Base-by-base conservation (phyloP, 2,329 filamentous ascomycete species). In the Lasiodiplodia gonubiensis region DNA sequence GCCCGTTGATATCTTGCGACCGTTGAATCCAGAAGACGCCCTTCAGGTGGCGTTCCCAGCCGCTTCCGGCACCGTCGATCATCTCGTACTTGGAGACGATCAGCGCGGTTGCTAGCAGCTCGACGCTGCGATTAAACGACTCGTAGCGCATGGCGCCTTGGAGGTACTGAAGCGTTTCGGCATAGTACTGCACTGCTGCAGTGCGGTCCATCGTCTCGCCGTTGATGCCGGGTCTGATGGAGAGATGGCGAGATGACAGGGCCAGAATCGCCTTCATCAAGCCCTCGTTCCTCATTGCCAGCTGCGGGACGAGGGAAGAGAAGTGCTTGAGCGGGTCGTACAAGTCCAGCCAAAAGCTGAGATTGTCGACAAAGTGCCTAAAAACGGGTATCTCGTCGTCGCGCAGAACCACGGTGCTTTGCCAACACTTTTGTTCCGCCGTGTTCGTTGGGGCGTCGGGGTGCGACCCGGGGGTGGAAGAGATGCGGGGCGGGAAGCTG, bases 11-110 rank as follows among this genome's bases (percentile, higher is more conserved):
- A 57, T 88, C 82, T 64, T 88, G 86, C 0, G 84, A 87, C n/a
- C 87, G 79, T 67, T 89, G 85, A 18, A 90, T 89, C 85, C 87
- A 89, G 70, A 89, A 90, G 0, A 89, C 86, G 0, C 88, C 88
- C 71, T 89, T 86, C 0, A 90, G 78, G 72, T 90, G 88, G 2
- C 86, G 79, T 69, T 89, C 85, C 88, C 88, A 90, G 53, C 82
- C 83, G 74, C 85, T 74, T 21, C 83, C 82, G 6, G 83, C 83
- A 3, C 83, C 85, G 64, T 88, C 85, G n/a, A 89, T 83, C 88
- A 90, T 90, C 74, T 90, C 88, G 70, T 89, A 90, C 0, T 86
- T 86, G 14, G 86, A 88, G 35, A 90, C 86, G 18, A 89, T 80
- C 0, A 89, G 77, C 0, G 86, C 84, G 0, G 87, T 90, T 0